Conservation (phyloP, 2,329 filamentous ascomycete species). For the Cordyceps cateniannulata region DNA sequence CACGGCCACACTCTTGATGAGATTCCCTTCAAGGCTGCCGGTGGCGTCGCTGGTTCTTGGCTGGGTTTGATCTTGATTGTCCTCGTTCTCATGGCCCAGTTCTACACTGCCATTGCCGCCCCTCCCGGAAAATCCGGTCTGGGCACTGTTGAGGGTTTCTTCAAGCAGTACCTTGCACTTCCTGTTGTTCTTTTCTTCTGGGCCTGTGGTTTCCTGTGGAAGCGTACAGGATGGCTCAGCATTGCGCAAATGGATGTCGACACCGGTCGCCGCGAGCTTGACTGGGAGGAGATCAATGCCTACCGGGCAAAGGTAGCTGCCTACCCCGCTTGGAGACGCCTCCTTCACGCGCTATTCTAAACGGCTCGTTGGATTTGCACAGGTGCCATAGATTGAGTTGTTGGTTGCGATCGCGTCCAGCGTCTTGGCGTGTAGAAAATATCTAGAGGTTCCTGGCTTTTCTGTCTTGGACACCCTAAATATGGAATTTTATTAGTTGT, state of each 20-base stretch:
- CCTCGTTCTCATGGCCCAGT: slow-evolving; percentile 48
- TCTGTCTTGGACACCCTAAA: neutral
- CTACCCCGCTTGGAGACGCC: slow-evolving; percentile 45
- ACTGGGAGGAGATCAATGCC: slow-evolving; percentile 58
- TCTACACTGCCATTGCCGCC: slow-evolving; percentile 43
- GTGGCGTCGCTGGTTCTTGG: slow-evolving; percentile 58
- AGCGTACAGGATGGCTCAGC: slow-evolving; percentile 53
- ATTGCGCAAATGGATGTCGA: slow-evolving; percentile 61
- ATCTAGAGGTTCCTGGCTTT: neutral
- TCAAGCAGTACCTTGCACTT: slow-evolving; percentile 47
- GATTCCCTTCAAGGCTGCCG: slow-evolving; percentile 56
- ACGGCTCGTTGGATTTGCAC: neutral
- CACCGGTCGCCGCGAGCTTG: slow-evolving; percentile 56
- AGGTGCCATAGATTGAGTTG: neutral
- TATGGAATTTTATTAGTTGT: slow-evolving; percentile 5
- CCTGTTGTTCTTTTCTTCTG: slow-evolving; percentile 52
- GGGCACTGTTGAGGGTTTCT: slow-evolving; percentile 44
- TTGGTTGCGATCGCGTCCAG: neutral
- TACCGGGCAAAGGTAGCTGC: slow-evolving; percentile 42
- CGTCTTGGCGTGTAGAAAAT: neutral
- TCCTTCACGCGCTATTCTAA: slow-evolving; percentile 30
- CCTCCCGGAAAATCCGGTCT: slow-evolving; percentile 25
- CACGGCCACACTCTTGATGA: slow-evolving; percentile 58
- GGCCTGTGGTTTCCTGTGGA: slow-evolving; percentile 57
- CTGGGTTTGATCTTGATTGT: slow-evolving; percentile 52